Evolutionary conservation across 1,139 yeast species (phyloP), one percentile per base, ranked within the genome.

Genomic region (Taphrina deformans): DNA sequence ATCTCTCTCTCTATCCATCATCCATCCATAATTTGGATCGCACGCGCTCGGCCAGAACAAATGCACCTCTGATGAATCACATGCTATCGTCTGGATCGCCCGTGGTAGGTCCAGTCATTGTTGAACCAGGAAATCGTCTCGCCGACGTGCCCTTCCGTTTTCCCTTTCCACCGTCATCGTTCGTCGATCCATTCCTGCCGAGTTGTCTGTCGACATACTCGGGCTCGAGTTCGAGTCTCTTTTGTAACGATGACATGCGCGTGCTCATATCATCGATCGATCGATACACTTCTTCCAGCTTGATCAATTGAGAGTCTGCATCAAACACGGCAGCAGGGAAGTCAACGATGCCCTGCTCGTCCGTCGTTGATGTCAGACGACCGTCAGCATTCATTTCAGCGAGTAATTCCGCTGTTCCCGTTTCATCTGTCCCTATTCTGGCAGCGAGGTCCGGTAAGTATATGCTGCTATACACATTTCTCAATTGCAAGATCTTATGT

Each of bases 151-250:
- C 44, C 21, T 51, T 51, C 1, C 55, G 26, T 23, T 51, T 51
- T 16, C 55, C 55, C 44, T 51, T 51, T 10, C 27, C 38, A 14
- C 12, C 26, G 12, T n/a, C 26, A 4, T 16, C 44, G 23, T 7
- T 21, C 7, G 7, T 16, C 6, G 27, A 3, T 9, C 40, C 44
- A 18, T 38, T n/a, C 14, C 12, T 9, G 40, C 44, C 55, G 6
- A 10, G 12, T 12, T 51, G 55, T 12, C 27, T 10, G 12, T 29
- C 33, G 33, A 53, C 48, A 33, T 2, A 53, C 14, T 21, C 58
- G 14, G 58, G 48, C 6, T 53, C 58, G n/a, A 53, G 46, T 23
- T 53, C 48, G 16, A 53, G 58, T 24, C 45, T 9, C 46, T 23
- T 53, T 24, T 53, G 48, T 9, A 38, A 33, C 9, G 29, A 21